A percentile compares a stretch with the other conserved stretches of the same genome.
These are phyloP conservation scores for Termitomyces sp. DNA, from an alignment of 768 basidiomycete genomes.

Conservation along the genomic window DNA sequence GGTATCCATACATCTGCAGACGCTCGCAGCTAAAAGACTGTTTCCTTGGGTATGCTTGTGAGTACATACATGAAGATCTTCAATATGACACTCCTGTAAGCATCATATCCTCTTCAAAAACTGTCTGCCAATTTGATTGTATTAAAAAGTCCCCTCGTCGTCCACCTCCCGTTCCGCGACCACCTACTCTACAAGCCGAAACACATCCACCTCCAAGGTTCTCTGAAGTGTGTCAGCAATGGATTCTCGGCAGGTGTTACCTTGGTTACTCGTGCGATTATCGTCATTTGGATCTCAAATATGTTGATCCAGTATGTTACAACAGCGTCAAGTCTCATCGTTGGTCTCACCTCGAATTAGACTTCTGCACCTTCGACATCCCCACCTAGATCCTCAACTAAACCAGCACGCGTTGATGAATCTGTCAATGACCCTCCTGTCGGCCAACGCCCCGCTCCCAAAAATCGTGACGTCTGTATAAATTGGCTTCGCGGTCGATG, in stretches of 20 bases:
- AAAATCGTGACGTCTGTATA: constrained; percentile 19
- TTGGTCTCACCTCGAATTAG: neutral
- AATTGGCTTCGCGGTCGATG: constrained; percentile 26
- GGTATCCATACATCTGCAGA: constrained; percentile 1
- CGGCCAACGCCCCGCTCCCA: constrained; percentile 15
- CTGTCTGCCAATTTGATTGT: neutral
- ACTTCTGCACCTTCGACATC: neutral
- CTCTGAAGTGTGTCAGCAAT: constrained; percentile 22
- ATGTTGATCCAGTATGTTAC: constrained; percentile 15
- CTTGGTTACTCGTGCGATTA: constrained; percentile 20
- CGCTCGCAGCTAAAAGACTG: constrained; percentile 4
- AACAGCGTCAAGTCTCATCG: too few relatives aligned
- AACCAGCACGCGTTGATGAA: neutral
- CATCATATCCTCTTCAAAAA: neutral
- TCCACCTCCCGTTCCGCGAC: neutral
- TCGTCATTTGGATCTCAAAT: constrained; percentile 23
- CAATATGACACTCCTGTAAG: constrained; percentile 11
- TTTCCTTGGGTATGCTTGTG: constrained; percentile 8
- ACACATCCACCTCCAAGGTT: constrained; percentile 16
- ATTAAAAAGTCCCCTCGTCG: neutral
- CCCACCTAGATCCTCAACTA: neutral
- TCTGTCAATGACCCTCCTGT: constrained; percentile 13
- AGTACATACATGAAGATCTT: constrained; percentile 10
- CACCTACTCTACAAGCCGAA: neutral
- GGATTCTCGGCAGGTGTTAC: constrained; percentile 27